phyloP scores from a whole-genome alignment of 1,284 basidiomycete genomes.

The Ganoderma sinense region DNA sequence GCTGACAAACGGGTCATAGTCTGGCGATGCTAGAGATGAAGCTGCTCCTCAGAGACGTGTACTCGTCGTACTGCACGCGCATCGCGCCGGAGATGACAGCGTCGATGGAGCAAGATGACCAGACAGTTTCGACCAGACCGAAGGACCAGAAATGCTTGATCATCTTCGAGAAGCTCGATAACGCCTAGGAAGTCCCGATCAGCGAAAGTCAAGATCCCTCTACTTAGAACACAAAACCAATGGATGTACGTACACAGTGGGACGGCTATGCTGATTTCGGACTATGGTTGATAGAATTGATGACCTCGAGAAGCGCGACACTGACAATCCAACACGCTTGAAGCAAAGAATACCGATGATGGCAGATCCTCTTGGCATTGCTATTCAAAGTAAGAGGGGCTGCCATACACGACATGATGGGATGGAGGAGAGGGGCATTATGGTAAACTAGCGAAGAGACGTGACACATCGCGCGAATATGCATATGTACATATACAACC shows the following conservation, averaged over 20 bases:
- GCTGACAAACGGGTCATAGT: conserved; percentile 15
- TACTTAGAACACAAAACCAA: too few relatives aligned
- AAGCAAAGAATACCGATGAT: too few relatives aligned
- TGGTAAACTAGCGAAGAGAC: too few relatives aligned
- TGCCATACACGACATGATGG: neutral
- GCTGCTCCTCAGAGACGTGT: conserved; percentile 32
- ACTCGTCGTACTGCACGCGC: conserved; percentile 31
- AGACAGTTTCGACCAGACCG: conserved; percentile 33
- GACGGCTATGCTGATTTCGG: too few relatives aligned
- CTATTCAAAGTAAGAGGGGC: neutral
- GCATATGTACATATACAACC: conserved; percentile 6
- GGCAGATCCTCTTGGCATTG: too few relatives aligned
- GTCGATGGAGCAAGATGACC: conserved; percentile 36
- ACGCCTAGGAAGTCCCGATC: neutral
- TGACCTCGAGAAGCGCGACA: too few relatives aligned
- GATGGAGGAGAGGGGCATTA: neutral
- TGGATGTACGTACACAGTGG: too few relatives aligned
- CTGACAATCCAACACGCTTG: too few relatives aligned
- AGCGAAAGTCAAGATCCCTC: neutral
- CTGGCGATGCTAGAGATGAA: conserved; percentile 38
- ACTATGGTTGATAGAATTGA: too few relatives aligned
- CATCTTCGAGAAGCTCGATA: conserved; percentile 28
- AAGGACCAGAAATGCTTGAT: conserved; percentile 34
- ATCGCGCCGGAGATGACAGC: conserved; percentile 33
- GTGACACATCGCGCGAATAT: conserved; percentile 4